Evolutionary conservation across 139 green algal species (phyloP).

Genomic region (Zygnema circumcarinatum): DNA sequence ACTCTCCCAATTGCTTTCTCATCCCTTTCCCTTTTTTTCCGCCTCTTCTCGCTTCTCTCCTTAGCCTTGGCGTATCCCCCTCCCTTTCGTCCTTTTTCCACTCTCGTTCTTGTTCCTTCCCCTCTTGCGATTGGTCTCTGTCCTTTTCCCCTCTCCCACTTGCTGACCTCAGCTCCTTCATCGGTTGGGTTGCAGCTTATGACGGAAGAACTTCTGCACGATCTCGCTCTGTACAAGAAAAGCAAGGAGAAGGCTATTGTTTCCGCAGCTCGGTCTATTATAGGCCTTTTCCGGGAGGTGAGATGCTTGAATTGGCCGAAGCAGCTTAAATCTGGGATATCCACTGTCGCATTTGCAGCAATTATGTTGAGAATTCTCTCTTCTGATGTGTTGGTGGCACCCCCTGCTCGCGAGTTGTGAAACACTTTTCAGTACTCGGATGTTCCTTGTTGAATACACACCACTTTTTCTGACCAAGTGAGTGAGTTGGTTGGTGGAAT

Average conservation of each 20-base stretch:
- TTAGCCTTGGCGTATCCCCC: too few relatives aligned
- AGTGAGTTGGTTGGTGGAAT: background rate
- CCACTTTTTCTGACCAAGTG: background rate
- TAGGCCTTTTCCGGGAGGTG: slow-evolving; percentile 86
- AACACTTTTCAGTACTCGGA: slow-evolving; percentile 74
- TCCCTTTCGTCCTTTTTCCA: background rate
- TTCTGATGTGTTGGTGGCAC: slow-evolving; percentile 79
- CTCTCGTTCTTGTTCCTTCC: background rate
- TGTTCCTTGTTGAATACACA: background rate
- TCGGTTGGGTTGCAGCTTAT: slow-evolving; percentile 78
- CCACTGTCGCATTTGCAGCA: slow-evolving; percentile 83
- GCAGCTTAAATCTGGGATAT: slow-evolving; percentile 68
- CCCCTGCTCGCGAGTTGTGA: too few relatives aligned
- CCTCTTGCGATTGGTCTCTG: background rate
- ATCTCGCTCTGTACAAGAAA: slow-evolving; percentile 88
- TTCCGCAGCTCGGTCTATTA: slow-evolving; percentile 78
- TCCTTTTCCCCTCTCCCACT: background rate
- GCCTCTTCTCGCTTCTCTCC: too few relatives aligned
- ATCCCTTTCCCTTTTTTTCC: too few relatives aligned
- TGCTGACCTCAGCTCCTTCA: too few relatives aligned
- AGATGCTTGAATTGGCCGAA: background rate
- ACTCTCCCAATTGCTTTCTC: too few relatives aligned
- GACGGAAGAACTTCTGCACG: slow-evolving; percentile 84
- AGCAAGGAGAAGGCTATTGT: slow-evolving; percentile 87
- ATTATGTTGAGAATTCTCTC: slow-evolving; percentile 87